A percentile compares a stretch with the other conserved stretches of the same genome.
Conservation (phyloP, 2,329 filamentous ascomycete species). For the Rutstroemia sp. region DNA sequence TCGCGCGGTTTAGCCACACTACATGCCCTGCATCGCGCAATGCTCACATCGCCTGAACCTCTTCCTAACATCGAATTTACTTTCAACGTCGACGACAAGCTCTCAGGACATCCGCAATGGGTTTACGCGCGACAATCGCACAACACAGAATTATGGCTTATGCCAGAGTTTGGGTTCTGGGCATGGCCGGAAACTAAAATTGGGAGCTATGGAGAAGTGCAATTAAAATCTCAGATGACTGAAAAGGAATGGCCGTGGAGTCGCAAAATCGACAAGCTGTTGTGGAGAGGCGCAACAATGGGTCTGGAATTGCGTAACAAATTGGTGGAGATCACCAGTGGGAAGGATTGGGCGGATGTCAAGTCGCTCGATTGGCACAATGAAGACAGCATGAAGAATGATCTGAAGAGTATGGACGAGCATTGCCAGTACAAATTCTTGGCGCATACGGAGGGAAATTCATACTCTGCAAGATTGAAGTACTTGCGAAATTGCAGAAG, state of each 20-base stretch:
- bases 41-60: conserved; percentile 39
- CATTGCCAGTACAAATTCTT: conserved; percentile 5
- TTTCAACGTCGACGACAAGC: conserved; percentile 43
- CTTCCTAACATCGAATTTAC: conserved; percentile 44
- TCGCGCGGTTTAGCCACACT: conserved; percentile 36
- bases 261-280: conserved; percentile 34
- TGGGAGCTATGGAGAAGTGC: conserved; percentile 35
- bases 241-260: conserved; percentile 26
- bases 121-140: conserved; percentile 1
- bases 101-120: conserved; percentile 16
- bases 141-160: conserved; percentile 33
- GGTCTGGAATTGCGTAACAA: conserved; percentile 9
- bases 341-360: conserved; percentile 39
- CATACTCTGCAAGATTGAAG: background rate
- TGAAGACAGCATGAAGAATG: conserved; percentile 4
- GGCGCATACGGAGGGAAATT: conserved; percentile 4
- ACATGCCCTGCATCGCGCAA: conserved; percentile 44
- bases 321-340: conserved; percentile 16
- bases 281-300: conserved; percentile 44
- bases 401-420: conserved; percentile 6
- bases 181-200: conserved; percentile 44
- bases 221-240: conserved; percentile 30
- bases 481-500: conserved; percentile 3
- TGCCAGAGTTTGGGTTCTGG: conserved; percentile 49
- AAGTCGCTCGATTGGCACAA: conserved; percentile 20